Conservation (phyloP, 2,329 filamentous ascomycete species). For the Fusarium nisikadoi region DNA sequence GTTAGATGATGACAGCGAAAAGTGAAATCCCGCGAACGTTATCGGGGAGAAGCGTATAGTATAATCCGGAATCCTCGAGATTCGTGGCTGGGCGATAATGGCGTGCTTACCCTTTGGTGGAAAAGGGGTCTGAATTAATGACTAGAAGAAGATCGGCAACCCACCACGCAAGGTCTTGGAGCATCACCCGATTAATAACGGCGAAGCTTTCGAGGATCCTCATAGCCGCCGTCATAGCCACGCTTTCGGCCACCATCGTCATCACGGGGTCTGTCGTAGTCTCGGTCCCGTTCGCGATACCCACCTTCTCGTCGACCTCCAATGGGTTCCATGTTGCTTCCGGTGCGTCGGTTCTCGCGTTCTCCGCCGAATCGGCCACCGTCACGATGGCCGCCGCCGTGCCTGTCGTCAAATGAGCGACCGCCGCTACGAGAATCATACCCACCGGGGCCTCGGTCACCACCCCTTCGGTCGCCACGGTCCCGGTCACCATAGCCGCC, state of each 20-base stretch:
- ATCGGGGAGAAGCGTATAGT: not conserved
- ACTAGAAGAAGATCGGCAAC: slow-evolving; percentile 37
- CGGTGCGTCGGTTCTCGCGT: slow-evolving; percentile 67
- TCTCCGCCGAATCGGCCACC: slow-evolving; percentile 49
- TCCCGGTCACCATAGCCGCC: slow-evolving; percentile 57
- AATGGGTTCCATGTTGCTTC: slow-evolving; percentile 87
- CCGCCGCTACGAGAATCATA: slow-evolving; percentile 65
- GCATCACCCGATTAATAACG: slow-evolving; percentile 60
- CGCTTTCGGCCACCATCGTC: slow-evolving; percentile 70
- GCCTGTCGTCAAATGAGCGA: slow-evolving; percentile 70
- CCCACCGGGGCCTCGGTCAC: slow-evolving; percentile 66
- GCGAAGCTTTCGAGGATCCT: slow-evolving; percentile 77
- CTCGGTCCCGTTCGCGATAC: slow-evolving; percentile 62
- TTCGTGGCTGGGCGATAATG: slow-evolving; percentile 19
- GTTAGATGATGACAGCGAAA: slow-evolving; percentile 14
- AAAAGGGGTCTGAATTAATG: slow-evolving; percentile 34
- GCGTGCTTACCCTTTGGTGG: slow-evolving; percentile 40
- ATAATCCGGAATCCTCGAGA: not conserved
- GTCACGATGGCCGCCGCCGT: slow-evolving; percentile 60
- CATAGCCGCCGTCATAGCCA: slow-evolving; percentile 81
- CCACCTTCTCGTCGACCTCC: slow-evolving; percentile 73
- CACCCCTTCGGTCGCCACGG: slow-evolving; percentile 51
- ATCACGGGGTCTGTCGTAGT: slow-evolving; percentile 66
- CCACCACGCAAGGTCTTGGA: slow-evolving; percentile 36
- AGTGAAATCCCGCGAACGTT: not conserved